Evolutionary conservation across 371 early-diverging fungal species (phyloP).

Genomic region (Rhizopus delemar): DNA sequence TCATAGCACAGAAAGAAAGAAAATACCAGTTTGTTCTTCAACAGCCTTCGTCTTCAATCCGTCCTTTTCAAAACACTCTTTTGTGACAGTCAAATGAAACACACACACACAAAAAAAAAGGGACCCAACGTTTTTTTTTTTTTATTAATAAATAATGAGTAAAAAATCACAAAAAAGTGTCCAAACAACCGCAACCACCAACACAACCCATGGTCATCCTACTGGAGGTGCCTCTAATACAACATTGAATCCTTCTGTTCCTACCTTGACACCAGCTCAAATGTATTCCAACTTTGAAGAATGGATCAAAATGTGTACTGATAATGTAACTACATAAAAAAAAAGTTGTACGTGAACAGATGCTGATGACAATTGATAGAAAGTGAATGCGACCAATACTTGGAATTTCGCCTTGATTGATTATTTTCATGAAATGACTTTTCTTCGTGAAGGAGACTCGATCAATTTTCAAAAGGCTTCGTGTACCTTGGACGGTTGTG

Average conservation of each 20-base stretch:
- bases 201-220: not conserved
- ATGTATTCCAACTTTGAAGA: slow-evolving; percentile 82
- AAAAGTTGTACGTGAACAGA: not conserved
- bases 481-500: slow-evolving; percentile 97
- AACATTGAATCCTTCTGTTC: slow-evolving; percentile 12
- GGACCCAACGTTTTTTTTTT: not conserved
- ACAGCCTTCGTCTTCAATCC: not conserved
- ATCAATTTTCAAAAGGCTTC: slow-evolving; percentile 99
- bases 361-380: slow-evolving; percentile 51
- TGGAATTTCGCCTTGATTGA: slow-evolving; percentile 99
- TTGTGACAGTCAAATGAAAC: not conserved
- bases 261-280: slow-evolving; percentile 45
- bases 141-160: not conserved
- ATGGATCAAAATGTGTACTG: slow-evolving; percentile 97
- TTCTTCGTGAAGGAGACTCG: slow-evolving; percentile 91
- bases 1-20: slow-evolving; percentile 4
- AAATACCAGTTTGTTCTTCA: not conserved
- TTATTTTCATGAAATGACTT: slow-evolving; percentile 96
- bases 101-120: not conserved
- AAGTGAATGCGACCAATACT: slow-evolving; percentile 96
- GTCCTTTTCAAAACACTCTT: no score
- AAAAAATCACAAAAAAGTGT: not conserved
- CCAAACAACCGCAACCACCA: not conserved
- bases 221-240: not conserved
- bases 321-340: slow-evolving; percentile 68